Base-by-base conservation (phyloP, 345 rosid genomes). In the Lepidium didymum region DNA sequence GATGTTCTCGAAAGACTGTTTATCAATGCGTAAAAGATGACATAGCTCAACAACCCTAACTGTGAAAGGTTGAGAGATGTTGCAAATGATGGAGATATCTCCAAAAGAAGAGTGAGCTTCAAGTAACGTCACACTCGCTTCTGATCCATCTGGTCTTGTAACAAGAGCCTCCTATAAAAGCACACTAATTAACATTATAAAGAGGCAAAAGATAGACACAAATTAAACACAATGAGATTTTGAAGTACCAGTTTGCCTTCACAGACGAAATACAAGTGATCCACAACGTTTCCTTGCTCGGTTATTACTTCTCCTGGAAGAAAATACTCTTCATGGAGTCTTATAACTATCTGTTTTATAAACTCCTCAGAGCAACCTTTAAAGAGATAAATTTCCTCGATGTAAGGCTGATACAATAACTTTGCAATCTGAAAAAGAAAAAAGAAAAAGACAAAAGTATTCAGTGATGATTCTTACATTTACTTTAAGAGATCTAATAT, bases 241-340 rank as follows among this genome's bases (percentile, higher is more conserved):
- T 53, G 67, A 42, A 74, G 8, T 89, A 95, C 99, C 96, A 95
- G 79, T 40, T 47, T 55, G 67, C 99, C 99, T 74, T 84, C 86
- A 70, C 97, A 91, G 38, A 95, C 86, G 78, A 95, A 91, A 77
- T 89, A 95, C 53, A 94, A 85, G 40, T 94, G 93, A 81, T 94
- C 99, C 23, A 89, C 96, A 6, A 82, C 96, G 50, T 78, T 84
- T 53, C 97, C 99, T 69, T 86, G 97, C 78, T 87, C 96, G 82
- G 87, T 77, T 69, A 94, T 84, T 50, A 91, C 87, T 86, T 94
- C 97, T 74, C 97, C 96, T 0, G 97, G 99, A 57, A 94, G 95
- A 79, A 85, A 91, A 75, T 91, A 91, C 69, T 94, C 99, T 82
- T 94, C 99, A 74, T 94, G 97, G 43, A 94, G 86, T 74, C 81